Evolutionary conservation across 495 filamentous ascomycete species (phyloP), one percentile per base, ranked within the genome.

Genomic region (Penicillium longicatenatum): DNA sequence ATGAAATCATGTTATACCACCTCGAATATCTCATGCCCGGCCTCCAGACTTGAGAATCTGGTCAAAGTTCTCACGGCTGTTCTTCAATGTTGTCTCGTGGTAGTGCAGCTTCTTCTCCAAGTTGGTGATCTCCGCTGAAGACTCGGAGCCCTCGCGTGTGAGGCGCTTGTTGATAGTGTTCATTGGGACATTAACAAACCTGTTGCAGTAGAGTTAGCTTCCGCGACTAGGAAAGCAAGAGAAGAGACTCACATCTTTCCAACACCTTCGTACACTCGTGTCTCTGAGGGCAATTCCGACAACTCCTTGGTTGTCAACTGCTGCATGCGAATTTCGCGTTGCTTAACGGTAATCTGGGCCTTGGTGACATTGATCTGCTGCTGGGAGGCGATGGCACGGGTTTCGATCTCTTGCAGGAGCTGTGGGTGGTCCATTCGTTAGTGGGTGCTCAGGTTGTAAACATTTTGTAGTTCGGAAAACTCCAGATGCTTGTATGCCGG

Each of bases 371-470:
- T 84, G 67, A 98, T 92, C 65, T 98, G 92, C 70, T 97, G 93
- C 70, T 97, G 92, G 21, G 95, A 89, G 54, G 86, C 84, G 22
- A 90, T 77, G 4, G 93, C 92, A 65, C 92, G 91, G 51, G 89
- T 84, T 73, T 97, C 93, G 64, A 98, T 96, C 72, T 98, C 94
- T 74, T 90, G 88, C 66, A 97, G 83, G 52, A 98, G 81, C 94
- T 98, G 65, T 59, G 12, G 52, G 33, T 14, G 12, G 5, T 43
- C n/a, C 19, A 6, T 26, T 12, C 26, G 30, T 71, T 54, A 66
- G 65, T 10, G 21, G 8, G 14, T 14, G 42, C n/a, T 39, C 17
- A 14, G 2, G 37, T 39, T n/a, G 37, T 39, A n/a, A 16, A 39
- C 14, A 39, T 4, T 14, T 16, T 16, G 14, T 16, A 39, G 16